Evolutionary conservation across 2,329 filamentous ascomycete genomes (phyloP).

Genomic region (Colletotrichum trifolii): DNA sequence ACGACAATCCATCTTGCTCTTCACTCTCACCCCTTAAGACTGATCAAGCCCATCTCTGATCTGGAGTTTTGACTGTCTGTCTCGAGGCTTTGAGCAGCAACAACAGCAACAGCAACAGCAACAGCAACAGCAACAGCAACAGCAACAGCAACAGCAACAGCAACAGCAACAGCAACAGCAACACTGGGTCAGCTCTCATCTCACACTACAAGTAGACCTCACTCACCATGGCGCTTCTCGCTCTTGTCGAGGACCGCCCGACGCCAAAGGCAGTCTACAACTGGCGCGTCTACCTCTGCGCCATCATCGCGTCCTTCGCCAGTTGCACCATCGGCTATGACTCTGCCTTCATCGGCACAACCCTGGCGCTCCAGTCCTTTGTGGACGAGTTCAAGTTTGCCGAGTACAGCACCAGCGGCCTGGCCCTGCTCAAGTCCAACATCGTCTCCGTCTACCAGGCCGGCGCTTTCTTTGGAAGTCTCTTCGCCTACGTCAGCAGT

Average conservation of each 20-base stretch:
- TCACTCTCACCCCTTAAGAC: constrained; percentile 7
- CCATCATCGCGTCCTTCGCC: constrained; percentile 65
- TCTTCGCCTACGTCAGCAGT: constrained; percentile 73
- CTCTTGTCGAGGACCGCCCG: constrained; percentile 66
- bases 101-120: background rate
- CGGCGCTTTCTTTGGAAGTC: constrained; percentile 84
- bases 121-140: constrained; percentile 6
- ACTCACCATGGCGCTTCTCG: constrained; percentile 56
- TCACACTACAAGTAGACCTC: background rate
- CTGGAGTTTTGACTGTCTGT: constrained; percentile 27
- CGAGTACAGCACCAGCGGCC: constrained; percentile 55
- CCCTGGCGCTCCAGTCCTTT: constrained; percentile 77
- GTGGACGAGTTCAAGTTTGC: constrained; percentile 73
- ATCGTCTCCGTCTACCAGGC: constrained; percentile 87
- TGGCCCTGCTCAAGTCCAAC: constrained; percentile 75
- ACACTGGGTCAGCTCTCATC: constrained; percentile 10
- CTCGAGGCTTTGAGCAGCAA: constrained; percentile 14
- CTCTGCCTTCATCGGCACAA: constrained; percentile 83
- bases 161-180: background rate
- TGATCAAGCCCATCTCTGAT: constrained; percentile 12
- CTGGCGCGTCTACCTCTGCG: constrained; percentile 68
- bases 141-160: constrained; percentile 9
- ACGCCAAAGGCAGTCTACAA: constrained; percentile 69
- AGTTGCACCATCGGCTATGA: constrained; percentile 72
- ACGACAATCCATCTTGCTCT: background rate